These are phyloP conservation scores for Penicillium taxi DNA, from an alignment of 495 filamentous ascomycete species.

Conservation along the genomic window DNA sequence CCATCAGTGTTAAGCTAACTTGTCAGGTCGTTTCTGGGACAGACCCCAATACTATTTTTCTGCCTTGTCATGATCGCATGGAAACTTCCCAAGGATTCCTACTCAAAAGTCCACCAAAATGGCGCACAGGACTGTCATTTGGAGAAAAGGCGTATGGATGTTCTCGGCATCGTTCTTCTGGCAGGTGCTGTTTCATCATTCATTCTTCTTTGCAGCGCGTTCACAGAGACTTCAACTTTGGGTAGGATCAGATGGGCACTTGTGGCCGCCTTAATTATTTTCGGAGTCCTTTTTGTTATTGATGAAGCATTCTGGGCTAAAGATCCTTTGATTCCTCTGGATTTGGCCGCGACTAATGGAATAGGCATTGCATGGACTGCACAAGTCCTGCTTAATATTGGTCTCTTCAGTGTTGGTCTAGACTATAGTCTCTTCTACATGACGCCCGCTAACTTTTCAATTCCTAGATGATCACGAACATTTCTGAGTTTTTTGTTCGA, in stretches of 20 bases:
- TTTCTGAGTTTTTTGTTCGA: neutral
- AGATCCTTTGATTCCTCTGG: neutral
- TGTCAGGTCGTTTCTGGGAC: neutral
- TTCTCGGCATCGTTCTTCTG: neutral
- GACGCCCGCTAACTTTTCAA: neutral
- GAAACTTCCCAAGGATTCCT: too few relatives aligned
- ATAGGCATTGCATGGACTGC: neutral
- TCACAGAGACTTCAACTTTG: neutral
- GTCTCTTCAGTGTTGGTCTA: neutral
- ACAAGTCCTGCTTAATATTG: neutral
- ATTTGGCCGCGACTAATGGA: neutral
- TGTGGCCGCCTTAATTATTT: too few relatives aligned
- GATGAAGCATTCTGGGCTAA: neutral
- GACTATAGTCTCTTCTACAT: too few relatives aligned
- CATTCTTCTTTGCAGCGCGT: neutral
- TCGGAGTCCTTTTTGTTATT: too few relatives aligned
- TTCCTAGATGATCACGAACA: neutral
- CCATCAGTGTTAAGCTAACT: too few relatives aligned
- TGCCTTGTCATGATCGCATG: neutral
- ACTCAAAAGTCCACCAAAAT: too few relatives aligned
- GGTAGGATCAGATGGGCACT: neutral
- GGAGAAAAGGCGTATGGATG: neutral
- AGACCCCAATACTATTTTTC: neutral
- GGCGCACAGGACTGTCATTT: too few relatives aligned
- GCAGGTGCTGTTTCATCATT: neutral